Evolutionary conservation across 305 asterid species (phyloP).

Genomic region (Fraxinus baroniana): DNA sequence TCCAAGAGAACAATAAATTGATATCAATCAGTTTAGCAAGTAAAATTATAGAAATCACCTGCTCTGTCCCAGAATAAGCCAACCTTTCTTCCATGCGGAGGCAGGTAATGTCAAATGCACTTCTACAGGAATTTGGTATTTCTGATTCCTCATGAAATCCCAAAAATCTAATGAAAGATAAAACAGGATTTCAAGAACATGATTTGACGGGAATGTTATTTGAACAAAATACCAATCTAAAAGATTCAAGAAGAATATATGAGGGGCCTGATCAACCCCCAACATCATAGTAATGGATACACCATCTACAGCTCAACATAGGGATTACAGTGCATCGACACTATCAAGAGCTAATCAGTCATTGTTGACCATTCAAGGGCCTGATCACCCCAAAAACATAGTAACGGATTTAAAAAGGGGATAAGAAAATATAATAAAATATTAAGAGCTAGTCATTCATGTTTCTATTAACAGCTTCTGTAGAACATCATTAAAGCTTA

Average conservation of each 20-base stretch:
- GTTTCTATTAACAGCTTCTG: neutral
- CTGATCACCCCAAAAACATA: neutral
- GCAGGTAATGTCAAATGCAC: constrained; percentile 75
- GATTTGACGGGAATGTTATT: neutral
- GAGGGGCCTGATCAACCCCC: neutral
- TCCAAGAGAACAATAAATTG: neutral
- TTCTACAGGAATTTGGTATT: constrained; percentile 57
- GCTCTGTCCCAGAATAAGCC: constrained; percentile 62
- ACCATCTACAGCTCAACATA: neutral
- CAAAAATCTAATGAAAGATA: constrained; percentile 49
- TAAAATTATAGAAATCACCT: constrained; percentile 39
- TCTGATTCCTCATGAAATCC: constrained; percentile 66
- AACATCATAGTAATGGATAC: neutral
- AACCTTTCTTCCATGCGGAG: constrained; percentile 79
- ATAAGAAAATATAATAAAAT: neutral
- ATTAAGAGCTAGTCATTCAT: neutral
- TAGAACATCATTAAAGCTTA: constrained; percentile 33
- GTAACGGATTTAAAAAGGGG: neutral
- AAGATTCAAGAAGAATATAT: neutral
- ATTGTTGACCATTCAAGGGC: neutral
- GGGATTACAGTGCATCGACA: neutral
- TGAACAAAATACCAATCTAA: neutral
- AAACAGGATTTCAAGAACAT: neutral
- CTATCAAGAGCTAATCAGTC: neutral
- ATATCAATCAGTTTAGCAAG: neutral